Base-by-base conservation (phyloP, 257 asterid genomes). In the Scutellaria baicalensis region DNA sequence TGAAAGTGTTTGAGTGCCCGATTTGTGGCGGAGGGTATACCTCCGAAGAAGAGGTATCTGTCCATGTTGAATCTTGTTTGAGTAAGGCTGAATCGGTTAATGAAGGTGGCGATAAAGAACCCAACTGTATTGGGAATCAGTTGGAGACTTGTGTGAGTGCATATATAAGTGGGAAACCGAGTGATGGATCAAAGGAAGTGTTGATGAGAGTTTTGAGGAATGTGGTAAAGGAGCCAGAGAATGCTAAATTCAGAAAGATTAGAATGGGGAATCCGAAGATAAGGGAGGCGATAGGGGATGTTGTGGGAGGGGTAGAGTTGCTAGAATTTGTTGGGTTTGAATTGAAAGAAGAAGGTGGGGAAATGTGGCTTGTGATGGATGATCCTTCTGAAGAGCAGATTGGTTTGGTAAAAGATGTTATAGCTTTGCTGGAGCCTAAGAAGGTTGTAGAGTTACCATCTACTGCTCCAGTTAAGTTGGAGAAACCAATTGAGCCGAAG, bases 191-290 rank as follows among this genome's bases (percentile, higher is more conserved):
- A 4, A 65, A 73, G 31, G 97, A 94, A 72, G 93, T 94, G 65
- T 70, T 94, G 60, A 50, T 81, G 14, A 86, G 80, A 69, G 75
- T 94, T 56, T 79, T 94, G 77, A 83, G 74, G 80, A 94, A 91
- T 83, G 74, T 91, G 45, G 78, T 79, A 49, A 86, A 66, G 56
- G 98, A 94, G 48, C 99, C 96, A 0, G 93, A 74, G 42, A 94
- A 91, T 69, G 85, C 81, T 0, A 94, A 91, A 85, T 94, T 88
- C 81, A 86, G 99, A 85, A 94, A 84, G 82, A 78, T 94, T 39
- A 80, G 99, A 58, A 77, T 88, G 81, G 98, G 93, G 70, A 94
- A 94, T 80, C 90, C 88, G 0, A 94, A 94, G 89, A 91, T 94
- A 44, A 88, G 84, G 81, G 99, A 88, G 84, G 97, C 96, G 0